phyloP scores from a whole-genome alignment of 352 stramenopile species.

The Globisporangium carolinianum region DNA sequence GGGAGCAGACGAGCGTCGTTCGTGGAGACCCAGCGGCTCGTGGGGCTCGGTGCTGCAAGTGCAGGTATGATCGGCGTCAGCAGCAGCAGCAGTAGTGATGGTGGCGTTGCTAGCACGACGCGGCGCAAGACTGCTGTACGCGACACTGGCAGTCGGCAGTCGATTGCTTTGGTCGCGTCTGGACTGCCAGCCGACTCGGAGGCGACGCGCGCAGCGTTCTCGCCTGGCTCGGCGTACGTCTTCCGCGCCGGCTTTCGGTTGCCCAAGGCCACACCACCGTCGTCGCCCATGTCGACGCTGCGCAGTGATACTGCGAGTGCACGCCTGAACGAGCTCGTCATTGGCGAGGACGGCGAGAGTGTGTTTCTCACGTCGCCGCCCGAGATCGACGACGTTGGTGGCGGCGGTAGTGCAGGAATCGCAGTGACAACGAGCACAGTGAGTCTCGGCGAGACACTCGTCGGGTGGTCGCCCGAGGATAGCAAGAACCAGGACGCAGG shows the following conservation, averaged over 20 bases:
- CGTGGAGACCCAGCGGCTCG: slow-evolving; percentile 41
- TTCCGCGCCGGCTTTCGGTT: slow-evolving; percentile 53
- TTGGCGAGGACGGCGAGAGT: slow-evolving; percentile 10
- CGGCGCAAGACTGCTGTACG: slow-evolving; percentile 22
- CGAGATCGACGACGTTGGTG: slow-evolving; percentile 8
- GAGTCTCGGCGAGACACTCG: slow-evolving; percentile 19
- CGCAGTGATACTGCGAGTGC: background rate
- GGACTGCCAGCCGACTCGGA: slow-evolving; percentile 24
- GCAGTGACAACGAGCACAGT: background rate
- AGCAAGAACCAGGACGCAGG: slow-evolving; percentile 15
- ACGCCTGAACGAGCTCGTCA: background rate
- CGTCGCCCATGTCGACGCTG: slow-evolving; percentile 9
- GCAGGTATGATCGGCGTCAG: background rate
- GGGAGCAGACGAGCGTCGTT: slow-evolving; percentile 16
- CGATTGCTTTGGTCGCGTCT: slow-evolving; percentile 21
- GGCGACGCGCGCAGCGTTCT: slow-evolving; percentile 26
- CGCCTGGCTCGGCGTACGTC: slow-evolving; percentile 30
- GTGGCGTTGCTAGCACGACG: slow-evolving; percentile 7
- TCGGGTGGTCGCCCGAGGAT: slow-evolving; percentile 33
- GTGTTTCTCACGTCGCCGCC: slow-evolving; percentile 14
- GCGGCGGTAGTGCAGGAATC: background rate
- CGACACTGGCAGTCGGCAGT: slow-evolving; percentile 13
- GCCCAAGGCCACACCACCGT: slow-evolving; percentile 35
- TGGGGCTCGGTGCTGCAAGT: slow-evolving; percentile 13
- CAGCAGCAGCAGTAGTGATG: background rate